Evolutionary conservation across 148 eudicot species (phyloP), one percentile per base, ranked within the genome.

Genomic region (Oxyria digyna): DNA sequence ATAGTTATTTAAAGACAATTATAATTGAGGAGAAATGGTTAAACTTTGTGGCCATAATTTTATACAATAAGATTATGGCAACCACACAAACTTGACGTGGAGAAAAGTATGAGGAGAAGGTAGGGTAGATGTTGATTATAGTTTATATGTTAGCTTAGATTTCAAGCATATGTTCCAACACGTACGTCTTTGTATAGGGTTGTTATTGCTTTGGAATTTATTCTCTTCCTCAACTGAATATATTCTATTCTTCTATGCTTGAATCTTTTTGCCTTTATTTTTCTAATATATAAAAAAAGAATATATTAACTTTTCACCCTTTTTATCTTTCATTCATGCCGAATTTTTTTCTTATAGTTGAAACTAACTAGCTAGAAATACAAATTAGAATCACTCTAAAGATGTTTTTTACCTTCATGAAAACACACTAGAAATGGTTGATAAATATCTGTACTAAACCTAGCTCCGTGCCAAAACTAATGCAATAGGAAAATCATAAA

Each of bases 181-280:
- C 37, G 64, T 57, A 57, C 37, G 35, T 29, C 62, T 52, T 52
- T 52, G 62, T 52, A 52, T 21, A 52, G 57, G 26, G 27, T 3
- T 6, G 57, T 49, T 18, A 8, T 52, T 52, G 31, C 62, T 52
- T 52, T 27, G 64, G 64, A 57, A 57, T 57, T 57, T 57, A 57
- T 57, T 57, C 64, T 15, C 35, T 29, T 29, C 64, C 35, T 29
- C 64, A 57, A 57, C 64, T 57, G 64, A 57, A 57, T 57, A 57
- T 57, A 57, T 57, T 57, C 64, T 18, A 57, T 14, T 57, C 64
- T 6, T 52, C 64, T 26, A 57, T 52, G 62, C 62, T 52, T 52
- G 29, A 21, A 21, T 23, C 62, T 24, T 21, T 29, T 57, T 57
- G 13, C 35, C 64, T 57, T 57, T 57, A 29, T 57, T 57, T 57